Conservation (phyloP, 164 flowering plant genomes). For the Vitis cinerea region DNA sequence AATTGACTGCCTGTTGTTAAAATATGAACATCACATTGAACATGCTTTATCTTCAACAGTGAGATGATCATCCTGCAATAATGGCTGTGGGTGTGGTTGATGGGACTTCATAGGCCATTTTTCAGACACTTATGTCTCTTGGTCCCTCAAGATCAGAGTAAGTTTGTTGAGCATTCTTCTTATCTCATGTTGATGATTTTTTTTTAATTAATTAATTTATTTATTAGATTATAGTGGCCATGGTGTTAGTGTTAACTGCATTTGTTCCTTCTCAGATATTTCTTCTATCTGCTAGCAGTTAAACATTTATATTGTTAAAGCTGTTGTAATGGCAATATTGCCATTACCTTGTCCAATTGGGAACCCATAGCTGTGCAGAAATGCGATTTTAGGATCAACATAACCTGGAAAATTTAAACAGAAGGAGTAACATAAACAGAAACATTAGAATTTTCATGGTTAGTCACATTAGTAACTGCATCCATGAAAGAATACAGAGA, state of each 20-base stretch:
- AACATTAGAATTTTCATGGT: background rate
- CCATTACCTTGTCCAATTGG: background rate
- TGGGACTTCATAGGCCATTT: slow-evolving; percentile 82
- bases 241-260: background rate
- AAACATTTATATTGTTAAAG: background rate
- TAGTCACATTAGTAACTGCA: too few relatives aligned
- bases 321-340: background rate
- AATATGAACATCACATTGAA: slow-evolving; percentile 1
- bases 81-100: slow-evolving; percentile 97
- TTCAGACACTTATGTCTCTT: slow-evolving; percentile 82
- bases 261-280: slow-evolving; percentile 9
- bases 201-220: too few relatives aligned
- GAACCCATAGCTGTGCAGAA: background rate
- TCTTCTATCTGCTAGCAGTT: background rate
- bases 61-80: slow-evolving; percentile 94
- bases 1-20: background rate
- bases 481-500: too few relatives aligned
- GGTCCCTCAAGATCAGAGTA: slow-evolving; percentile 92
- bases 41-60: slow-evolving; percentile 35
- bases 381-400: background rate
- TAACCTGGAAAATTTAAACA: background rate
- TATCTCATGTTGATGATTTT: too few relatives aligned
- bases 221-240: too few relatives aligned
- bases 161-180: slow-evolving; percentile 17
- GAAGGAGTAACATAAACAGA: background rate